A percentile compares a stretch with the other conserved stretches of the same genome.
Conservation (phyloP, 2,329 filamentous ascomycete genomes). For the Ceratocystis cubensis region DNA sequence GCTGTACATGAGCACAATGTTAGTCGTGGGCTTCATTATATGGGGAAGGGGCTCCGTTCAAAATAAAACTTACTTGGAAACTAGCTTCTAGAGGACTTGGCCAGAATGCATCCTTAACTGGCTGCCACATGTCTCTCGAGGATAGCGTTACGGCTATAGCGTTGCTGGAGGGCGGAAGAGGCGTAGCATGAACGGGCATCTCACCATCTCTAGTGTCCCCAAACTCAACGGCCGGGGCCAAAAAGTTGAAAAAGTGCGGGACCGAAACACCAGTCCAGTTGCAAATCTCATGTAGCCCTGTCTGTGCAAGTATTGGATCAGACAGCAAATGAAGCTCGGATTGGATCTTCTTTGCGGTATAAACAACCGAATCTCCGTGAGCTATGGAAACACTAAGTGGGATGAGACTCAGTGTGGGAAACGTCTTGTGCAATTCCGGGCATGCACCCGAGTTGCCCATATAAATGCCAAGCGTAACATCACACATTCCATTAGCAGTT, state of each 20-base stretch:
- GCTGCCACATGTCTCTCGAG: background rate
- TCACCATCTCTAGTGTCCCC: background rate
- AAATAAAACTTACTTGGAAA: conserved; percentile 11
- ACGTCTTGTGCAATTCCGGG: conserved; percentile 36
- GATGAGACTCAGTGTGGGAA: conserved; percentile 68
- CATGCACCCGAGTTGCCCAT: conserved; percentile 57
- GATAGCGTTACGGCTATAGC: background rate
- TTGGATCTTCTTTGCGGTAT: conserved; percentile 8
- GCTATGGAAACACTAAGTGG: conserved; percentile 46
- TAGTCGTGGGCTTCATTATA: background rate
- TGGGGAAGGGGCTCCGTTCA: too few relatives aligned
- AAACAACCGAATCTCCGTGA: background rate
- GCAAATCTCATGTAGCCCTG: conserved; percentile 13
- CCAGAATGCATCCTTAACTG: background rate
- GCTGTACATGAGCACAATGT: background rate
- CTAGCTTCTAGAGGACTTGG: background rate
- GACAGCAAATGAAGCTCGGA: conserved; percentile 5
- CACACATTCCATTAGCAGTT: conserved; percentile 7
- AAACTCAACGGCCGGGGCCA: background rate
- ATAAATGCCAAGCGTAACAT: conserved; percentile 64
- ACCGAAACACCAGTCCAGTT: conserved; percentile 9
- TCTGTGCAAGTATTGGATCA: background rate
- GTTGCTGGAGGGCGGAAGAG: background rate
- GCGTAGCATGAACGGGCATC: background rate
- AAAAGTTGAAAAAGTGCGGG: conserved; percentile 14